Conservation (phyloP, 148 eudicot species). For the Camellia japonica region DNA sequence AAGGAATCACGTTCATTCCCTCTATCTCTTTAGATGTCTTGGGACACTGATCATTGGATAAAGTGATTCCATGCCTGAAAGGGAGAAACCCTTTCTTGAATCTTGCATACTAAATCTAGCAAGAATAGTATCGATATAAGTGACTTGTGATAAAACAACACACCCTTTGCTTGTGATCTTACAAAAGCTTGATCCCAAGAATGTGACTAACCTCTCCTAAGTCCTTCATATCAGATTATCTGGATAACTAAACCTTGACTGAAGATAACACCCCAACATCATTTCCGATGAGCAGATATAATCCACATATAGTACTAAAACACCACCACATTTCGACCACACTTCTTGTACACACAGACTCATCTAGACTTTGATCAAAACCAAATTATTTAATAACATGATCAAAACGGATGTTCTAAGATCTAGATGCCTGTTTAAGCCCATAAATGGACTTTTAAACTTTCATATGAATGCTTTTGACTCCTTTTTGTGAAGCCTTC, state of each 20-base stretch:
- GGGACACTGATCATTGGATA: not conserved
- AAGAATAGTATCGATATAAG: not conserved
- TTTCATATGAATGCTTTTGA: too few species aligned
- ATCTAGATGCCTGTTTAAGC: too few species aligned
- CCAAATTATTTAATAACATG: too few species aligned
- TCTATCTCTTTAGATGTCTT: not conserved
- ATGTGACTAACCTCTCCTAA: not conserved
- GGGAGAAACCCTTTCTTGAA: not conserved
- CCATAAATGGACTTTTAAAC: too few species aligned
- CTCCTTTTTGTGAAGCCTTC: too few species aligned
- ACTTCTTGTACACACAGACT: not conserved
- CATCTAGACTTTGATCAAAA: not conserved
- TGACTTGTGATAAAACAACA: not conserved
- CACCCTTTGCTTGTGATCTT: not conserved
- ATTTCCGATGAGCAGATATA: too few species aligned
- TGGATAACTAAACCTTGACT: not conserved
- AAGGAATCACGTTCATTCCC: not conserved
- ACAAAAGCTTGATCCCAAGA: not conserved
- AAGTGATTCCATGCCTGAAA: not conserved
- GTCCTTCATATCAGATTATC: not conserved
- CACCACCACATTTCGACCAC: not conserved
- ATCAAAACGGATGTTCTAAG: too few species aligned
- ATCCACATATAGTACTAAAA: too few species aligned
- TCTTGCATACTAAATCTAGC: not conserved
- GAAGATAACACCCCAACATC: too few species aligned